phyloP scores from a whole-genome alignment of 1,284 basidiomycete species.

The Sanghuangporus baumii region DNA sequence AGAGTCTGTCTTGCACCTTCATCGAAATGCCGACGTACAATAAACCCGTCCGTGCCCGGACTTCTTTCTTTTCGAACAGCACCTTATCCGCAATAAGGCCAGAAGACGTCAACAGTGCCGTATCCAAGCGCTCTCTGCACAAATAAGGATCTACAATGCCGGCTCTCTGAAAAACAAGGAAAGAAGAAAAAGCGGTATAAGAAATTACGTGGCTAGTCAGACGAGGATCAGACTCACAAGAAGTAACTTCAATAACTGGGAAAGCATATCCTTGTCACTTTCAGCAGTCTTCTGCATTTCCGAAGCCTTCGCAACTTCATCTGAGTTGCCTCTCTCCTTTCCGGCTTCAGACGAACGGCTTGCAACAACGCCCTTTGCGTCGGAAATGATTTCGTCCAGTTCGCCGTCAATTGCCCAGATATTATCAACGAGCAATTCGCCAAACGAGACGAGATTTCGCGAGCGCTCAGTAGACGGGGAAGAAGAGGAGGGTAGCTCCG shows the following conservation, averaged over 20 bases:
- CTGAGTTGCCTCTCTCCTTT: conserved; percentile 19
- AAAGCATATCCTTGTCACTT: conserved; percentile 56
- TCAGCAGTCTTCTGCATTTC: conserved; percentile 48
- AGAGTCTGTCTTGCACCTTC: conserved; percentile 11
- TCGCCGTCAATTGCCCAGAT: conserved; percentile 74
- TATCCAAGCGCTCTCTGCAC: conserved; percentile 71
- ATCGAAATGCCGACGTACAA: conserved; percentile 52
- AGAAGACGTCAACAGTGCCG: conserved; percentile 50
- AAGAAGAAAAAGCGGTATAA: not conserved
- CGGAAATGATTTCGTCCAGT: conserved; percentile 61
- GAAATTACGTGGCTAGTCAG: conserved; percentile 5
- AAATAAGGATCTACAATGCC: conserved; percentile 51
- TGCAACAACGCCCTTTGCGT: conserved; percentile 38
- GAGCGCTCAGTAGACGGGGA: conserved; percentile 35
- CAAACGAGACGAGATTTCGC: conserved; percentile 41
- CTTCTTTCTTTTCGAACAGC: conserved; percentile 67
- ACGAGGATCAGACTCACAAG: conserved; percentile 43
- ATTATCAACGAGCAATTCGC: conserved; percentile 68
- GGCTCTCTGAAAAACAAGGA: conserved; percentile 36
- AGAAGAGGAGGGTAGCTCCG: conserved; percentile 63
- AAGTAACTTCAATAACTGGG: conserved; percentile 51
- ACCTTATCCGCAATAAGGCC: conserved; percentile 60
- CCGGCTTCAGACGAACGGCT: conserved; percentile 19
- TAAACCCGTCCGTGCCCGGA: conserved; percentile 68
- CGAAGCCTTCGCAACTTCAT: conserved; percentile 28